phyloP scores from a whole-genome alignment of 2,329 filamentous ascomycete genomes.

The Trichoderma sp. region DNA sequence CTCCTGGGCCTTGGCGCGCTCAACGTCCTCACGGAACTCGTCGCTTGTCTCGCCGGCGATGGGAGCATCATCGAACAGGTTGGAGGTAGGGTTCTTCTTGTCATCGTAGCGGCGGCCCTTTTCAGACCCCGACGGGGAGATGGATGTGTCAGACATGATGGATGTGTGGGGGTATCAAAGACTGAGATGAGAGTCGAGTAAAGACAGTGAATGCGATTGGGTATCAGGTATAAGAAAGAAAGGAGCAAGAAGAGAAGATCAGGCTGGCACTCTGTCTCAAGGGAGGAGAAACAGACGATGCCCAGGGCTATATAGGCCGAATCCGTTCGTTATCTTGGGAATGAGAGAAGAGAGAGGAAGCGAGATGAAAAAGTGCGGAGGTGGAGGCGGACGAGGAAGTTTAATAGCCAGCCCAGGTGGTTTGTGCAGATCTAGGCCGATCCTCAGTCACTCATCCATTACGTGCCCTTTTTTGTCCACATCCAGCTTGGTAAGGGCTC shows the following conservation, averaged over 20 bases:
- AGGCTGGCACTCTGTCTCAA: not conserved
- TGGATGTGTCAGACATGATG: conserved; percentile 25
- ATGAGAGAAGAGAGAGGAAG: not conserved
- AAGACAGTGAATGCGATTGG: not conserved
- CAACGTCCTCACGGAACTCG: conserved; percentile 49
- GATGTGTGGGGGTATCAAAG: not conserved
- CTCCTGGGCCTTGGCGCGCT: conserved; percentile 49
- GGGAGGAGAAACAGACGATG: not conserved
- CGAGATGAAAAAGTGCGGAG: conserved; percentile 17
- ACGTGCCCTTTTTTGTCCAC: conserved; percentile 11
- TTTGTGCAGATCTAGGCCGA: conserved; percentile 18
- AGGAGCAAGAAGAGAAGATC: not conserved
- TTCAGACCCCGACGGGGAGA: conserved; percentile 18
- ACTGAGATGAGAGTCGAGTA: not conserved
- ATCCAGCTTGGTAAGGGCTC: not conserved
- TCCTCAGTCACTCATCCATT: not conserved
- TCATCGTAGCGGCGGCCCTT: conserved; percentile 22
- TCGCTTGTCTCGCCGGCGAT: conserved; percentile 42
- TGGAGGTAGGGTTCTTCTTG: conserved; percentile 26
- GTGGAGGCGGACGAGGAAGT: conserved; percentile 29
- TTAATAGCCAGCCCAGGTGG: conserved; percentile 22
- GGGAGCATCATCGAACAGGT: conserved; percentile 31
- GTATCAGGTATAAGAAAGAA: not conserved
- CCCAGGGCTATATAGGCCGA: not conserved
- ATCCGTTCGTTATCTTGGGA: not conserved